phyloP scores from a whole-genome alignment of 495 filamentous ascomycete species.

The Penicillium bovifimosum region DNA sequence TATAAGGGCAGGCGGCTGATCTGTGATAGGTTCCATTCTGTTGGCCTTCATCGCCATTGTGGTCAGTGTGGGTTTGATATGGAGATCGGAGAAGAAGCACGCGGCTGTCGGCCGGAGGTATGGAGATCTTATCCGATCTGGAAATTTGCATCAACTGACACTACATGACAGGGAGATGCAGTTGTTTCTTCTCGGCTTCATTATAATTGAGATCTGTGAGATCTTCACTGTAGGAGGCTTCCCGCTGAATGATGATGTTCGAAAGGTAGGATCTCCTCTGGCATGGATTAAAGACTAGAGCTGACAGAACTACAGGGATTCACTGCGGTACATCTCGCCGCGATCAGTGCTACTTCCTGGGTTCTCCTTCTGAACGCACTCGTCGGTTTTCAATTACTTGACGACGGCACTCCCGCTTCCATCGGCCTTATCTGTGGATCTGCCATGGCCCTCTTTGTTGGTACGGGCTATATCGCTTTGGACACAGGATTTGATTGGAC shows the following conservation, averaged over 20 bases:
- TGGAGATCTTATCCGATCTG: conserved; percentile 6
- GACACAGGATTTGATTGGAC: conserved; percentile 91
- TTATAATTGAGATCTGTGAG: conserved; percentile 87
- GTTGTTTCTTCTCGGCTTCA: conserved; percentile 81
- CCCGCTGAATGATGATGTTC: conserved; percentile 61
- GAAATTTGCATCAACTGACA: conserved; percentile 4
- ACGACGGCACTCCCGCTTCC: conserved; percentile 86
- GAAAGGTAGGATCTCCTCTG: conserved; percentile 32
- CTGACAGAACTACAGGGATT: conserved; percentile 58
- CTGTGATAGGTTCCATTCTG: conserved; percentile 77
- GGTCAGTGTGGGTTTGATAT: conserved; percentile 58
- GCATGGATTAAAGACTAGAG: neutral
- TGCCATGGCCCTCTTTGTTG: conserved; percentile 68
- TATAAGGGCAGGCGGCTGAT: conserved; percentile 6
- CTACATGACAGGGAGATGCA: conserved; percentile 75
- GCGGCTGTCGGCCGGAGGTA: conserved; percentile 94
- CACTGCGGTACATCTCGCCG: conserved; percentile 84
- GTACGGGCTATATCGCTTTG: conserved; percentile 90
- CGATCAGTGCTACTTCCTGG: conserved; percentile 84
- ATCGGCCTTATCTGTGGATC: conserved; percentile 69
- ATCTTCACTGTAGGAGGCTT: conserved; percentile 94
- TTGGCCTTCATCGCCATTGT: conserved; percentile 72
- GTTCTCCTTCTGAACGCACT: conserved; percentile 86
- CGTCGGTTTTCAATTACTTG: conserved; percentile 87
- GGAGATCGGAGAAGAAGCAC: conserved; percentile 83